phyloP scores from a whole-genome alignment of 148 eudicot species.

The Rhododendron vialii region DNA sequence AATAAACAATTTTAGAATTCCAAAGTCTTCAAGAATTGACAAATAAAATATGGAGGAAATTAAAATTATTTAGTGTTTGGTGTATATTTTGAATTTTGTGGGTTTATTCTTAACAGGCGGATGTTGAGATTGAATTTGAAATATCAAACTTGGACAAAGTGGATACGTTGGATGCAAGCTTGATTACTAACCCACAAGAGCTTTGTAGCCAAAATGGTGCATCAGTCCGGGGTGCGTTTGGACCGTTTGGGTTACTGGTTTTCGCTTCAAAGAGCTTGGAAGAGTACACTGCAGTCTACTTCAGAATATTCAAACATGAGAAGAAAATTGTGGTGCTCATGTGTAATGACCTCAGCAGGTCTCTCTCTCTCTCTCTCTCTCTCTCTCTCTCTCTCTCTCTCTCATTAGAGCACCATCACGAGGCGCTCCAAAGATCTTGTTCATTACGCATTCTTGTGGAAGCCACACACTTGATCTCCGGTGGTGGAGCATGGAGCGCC shows the following conservation, averaged over 20 bases:
- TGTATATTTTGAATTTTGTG: background rate
- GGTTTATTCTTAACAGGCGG: slow-evolving; percentile 34
- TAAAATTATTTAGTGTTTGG: too few species aligned
- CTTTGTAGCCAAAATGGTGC: slow-evolving; percentile 50
- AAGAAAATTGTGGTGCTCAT: slow-evolving; percentile 45
- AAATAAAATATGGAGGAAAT: too few species aligned
- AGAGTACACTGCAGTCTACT: slow-evolving; percentile 67
- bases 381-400: background rate
- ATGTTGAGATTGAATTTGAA: slow-evolving; percentile 53
- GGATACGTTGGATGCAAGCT: slow-evolving; percentile 38
- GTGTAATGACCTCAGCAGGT: background rate
- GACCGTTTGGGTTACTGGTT: slow-evolving; percentile 66
- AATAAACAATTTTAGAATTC: too few species aligned
- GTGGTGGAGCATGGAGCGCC: too few species aligned
- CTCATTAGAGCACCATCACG: background rate
- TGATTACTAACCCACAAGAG: slow-evolving; percentile 40
- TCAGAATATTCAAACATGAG: slow-evolving; percentile 46
- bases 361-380: slow-evolving; percentile 3
- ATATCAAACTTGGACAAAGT: slow-evolving; percentile 30
- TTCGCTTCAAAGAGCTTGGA: slow-evolving; percentile 56
- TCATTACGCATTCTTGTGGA: too few species aligned
- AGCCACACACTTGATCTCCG: too few species aligned
- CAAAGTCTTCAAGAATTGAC: too few species aligned
- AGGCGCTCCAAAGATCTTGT: too few species aligned
- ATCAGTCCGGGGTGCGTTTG: slow-evolving; percentile 45